Percentiles rank a stretch among this genome's conserved stretches.
These are phyloP conservation scores for Lachnellula subtilissima DNA, from an alignment of 2,329 filamentous ascomycete species.

Conservation along the genomic window DNA sequence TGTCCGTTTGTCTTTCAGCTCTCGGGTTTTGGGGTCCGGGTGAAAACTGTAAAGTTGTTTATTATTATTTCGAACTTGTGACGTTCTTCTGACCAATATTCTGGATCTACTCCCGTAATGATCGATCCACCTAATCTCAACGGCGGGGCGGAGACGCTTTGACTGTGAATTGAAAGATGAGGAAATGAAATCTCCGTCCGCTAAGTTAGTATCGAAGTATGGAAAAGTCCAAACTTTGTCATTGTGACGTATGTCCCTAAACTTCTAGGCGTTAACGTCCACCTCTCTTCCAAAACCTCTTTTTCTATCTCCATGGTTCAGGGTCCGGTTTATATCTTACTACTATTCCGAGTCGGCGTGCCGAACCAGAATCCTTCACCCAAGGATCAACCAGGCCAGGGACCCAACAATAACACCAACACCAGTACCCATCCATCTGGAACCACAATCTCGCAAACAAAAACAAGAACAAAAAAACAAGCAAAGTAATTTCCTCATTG, in stretches of 20 bases:
- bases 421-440: background rate
- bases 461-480: background rate
- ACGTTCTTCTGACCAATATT: background rate
- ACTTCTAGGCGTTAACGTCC: background rate
- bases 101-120: background rate
- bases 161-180: background rate
- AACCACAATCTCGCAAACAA: background rate
- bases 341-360: too few relatives aligned
- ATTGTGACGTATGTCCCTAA: background rate
- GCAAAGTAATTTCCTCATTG: background rate
- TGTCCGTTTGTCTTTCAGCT: background rate
- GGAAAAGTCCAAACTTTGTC: background rate
- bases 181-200: background rate
- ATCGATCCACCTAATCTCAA: conserved; percentile 3
- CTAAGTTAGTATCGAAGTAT: background rate
- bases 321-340: background rate
- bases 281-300: too few relatives aligned
- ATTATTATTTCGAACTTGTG: background rate
- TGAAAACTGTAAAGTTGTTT: background rate
- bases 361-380: background rate
- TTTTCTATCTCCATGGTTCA: background rate
- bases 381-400: background rate
- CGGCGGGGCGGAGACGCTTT: conserved; percentile 4
- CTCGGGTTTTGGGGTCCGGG: background rate
- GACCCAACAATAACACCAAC: too few relatives aligned